phyloP scores from a whole-genome alignment of 768 basidiomycete genomes.

The Boletus pseudo-olivaceus region DNA sequence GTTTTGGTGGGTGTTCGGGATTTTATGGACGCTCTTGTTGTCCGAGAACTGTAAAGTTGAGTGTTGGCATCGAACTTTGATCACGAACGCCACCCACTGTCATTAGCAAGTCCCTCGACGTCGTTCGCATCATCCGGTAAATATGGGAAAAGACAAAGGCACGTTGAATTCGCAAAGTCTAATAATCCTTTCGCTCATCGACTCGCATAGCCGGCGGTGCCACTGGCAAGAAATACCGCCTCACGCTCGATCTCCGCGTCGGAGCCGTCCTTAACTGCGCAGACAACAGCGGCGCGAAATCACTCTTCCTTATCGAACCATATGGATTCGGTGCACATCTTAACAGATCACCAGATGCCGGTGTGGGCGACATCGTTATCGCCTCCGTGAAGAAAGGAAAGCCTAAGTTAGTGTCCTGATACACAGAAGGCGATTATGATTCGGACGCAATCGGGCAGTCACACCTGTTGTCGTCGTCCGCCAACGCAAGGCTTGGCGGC shows the following conservation, averaged over 20 bases:
- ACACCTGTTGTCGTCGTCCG: constrained; percentile 97
- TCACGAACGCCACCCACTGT: neutral
- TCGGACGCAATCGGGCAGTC: constrained; percentile 43
- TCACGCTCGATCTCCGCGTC: constrained; percentile 91
- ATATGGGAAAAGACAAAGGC: constrained; percentile 28
- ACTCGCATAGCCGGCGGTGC: constrained; percentile 42
- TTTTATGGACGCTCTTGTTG: too few relatives aligned
- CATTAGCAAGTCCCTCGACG: neutral
- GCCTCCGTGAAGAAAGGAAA: constrained; percentile 99
- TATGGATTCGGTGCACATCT: constrained; percentile 94
- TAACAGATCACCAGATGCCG: constrained; percentile 95
- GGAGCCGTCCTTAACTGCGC: constrained; percentile 96
- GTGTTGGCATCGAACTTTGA: constrained; percentile 22
- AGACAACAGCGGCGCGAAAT: constrained; percentile 99
- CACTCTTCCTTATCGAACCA: constrained; percentile 91
- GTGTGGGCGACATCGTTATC: constrained; percentile 93
- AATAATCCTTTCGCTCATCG: neutral
- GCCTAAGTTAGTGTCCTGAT: constrained; percentile 69
- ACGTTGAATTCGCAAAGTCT: neutral
- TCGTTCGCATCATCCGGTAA: constrained; percentile 7
- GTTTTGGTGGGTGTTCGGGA: too few relatives aligned
- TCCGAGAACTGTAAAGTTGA: constrained; percentile 20
- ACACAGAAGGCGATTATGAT: neutral
- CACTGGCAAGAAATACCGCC: constrained; percentile 93
- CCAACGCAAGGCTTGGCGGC: constrained; percentile 97